A percentile compares a stretch with the other conserved stretches of the same genome.
These are phyloP conservation scores for Psilocybe tampanensis DNA, from an alignment of 768 basidiomycete species.

Conservation along the genomic window DNA sequence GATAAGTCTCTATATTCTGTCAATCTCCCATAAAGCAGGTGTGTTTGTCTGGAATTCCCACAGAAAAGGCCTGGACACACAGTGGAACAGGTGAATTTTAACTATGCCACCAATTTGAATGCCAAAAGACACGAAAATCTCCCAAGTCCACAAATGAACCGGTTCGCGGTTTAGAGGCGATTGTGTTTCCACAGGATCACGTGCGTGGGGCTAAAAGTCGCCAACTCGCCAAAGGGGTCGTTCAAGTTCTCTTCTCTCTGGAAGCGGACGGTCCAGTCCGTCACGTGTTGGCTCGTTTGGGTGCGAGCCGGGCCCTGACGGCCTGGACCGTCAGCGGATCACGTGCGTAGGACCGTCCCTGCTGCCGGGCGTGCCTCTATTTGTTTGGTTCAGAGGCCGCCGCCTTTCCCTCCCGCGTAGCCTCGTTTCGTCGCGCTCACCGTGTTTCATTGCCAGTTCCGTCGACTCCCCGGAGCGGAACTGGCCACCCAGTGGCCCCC, in stretches of 20 bases:
- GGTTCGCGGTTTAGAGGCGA: too few species aligned
- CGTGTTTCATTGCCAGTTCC: not conserved
- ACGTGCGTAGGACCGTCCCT: not conserved
- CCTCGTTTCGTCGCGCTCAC: not conserved
- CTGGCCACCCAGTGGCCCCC: not conserved
- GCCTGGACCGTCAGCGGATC: not conserved
- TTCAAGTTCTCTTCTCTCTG: not conserved
- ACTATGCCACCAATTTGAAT: too few species aligned
- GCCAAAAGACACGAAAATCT: too few species aligned
- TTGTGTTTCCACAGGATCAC: too few species aligned
- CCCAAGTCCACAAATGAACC: too few species aligned
- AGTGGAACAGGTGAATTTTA: too few species aligned
- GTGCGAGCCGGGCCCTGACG: not conserved
- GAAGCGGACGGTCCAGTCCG: not conserved
- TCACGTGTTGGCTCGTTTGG: not conserved
- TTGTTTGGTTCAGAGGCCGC: not conserved
- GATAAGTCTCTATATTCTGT: too few species aligned
- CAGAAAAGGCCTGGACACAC: too few species aligned
- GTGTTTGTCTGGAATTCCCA: too few species aligned
- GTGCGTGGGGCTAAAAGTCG: too few species aligned
- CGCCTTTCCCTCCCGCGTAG: not conserved
- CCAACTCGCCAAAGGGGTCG: too few species aligned
- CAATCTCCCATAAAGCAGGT: too few species aligned
- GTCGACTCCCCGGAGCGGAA: not conserved
- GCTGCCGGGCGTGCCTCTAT: not conserved